phyloP scores from a whole-genome alignment of 805 yeast species.

The Candida dendrica region DNA sequence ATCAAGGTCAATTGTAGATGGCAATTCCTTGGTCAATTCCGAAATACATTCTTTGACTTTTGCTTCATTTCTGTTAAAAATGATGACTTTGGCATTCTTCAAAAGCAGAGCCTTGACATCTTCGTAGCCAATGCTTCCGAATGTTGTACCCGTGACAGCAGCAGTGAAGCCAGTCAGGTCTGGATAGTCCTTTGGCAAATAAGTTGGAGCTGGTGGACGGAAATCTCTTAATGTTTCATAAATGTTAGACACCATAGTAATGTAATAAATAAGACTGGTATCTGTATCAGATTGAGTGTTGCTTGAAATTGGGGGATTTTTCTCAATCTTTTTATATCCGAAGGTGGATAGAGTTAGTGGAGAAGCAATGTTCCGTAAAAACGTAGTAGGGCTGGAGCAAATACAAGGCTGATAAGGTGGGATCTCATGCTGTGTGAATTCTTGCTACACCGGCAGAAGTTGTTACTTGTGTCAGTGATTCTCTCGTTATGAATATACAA shows the following conservation, averaged over 20 bases:
- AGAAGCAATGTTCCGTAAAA: no score
- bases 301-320: no score
- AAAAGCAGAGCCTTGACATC: slow-evolving; percentile 23
- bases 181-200: slow-evolving; percentile 22
- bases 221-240: slow-evolving; percentile 4
- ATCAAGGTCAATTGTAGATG: slow-evolving; percentile 13
- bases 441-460: no score
- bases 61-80: slow-evolving; percentile 27
- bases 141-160: slow-evolving; percentile 26
- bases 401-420: no score
- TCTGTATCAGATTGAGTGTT: no score
- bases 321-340: no score
- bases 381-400: no score
- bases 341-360: no score
- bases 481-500: no score
- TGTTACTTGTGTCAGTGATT: no score
- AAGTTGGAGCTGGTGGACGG: slow-evolving; percentile 17
- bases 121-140: slow-evolving; percentile 27
- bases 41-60: slow-evolving; percentile 25
- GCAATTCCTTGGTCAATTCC: slow-evolving; percentile 18
- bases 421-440: no score
- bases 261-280: no score
- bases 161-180: slow-evolving; percentile 18
- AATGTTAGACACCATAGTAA: neutral
- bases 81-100: slow-evolving; percentile 29